Base-by-base conservation (phyloP, 169 alveolate species). In the Eimeria sp. region DNA sequence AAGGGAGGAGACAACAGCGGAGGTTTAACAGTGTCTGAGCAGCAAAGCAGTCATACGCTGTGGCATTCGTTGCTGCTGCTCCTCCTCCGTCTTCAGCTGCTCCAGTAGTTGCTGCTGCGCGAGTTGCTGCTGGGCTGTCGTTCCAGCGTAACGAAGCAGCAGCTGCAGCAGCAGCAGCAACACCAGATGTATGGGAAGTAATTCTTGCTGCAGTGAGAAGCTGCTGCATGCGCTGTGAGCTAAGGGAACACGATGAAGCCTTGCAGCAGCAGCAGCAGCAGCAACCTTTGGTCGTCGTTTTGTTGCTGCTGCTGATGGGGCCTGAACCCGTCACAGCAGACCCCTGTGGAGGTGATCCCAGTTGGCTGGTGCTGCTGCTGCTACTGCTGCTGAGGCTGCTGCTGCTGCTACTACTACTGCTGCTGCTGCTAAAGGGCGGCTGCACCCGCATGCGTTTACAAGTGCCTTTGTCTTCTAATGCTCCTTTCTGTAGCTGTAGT, bases 231-330 rank as follows among this genome's bases (percentile, higher is more conserved):
- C 89, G 89, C 54, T 54, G 70, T 18, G 43, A 18, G 47, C 72
- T 54, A 20, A 80, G 67, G 67, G 61, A 20, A 51, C 89, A 80
- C 0, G 70, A 13, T 5, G 58, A 43, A 7, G 89, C 27, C 89
- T n/a, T 80, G 67, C 89, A 80, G 89, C 89, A 80, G 89, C 89
- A 80, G 67, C 89, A 80, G 65, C 89, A 80, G 58, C 89, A 80
- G 65, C 89, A 80, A 70, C 89, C 40, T 65, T 65, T 65, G 10
- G 40, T 25, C 58, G 30, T 34, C 40, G 30, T 27, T 7, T 27
- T 75, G 86, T 7, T 75, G 86, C 86, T 75, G 86, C 86, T 75
- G 86, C 86, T 75, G 86, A 51, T 75, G 86, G 27, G 30, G 58
- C 86, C 40, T 34, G 16, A 1, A 40, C 27, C 30, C 9, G 51